Evolutionary conservation across 805 yeast species (phyloP).

Genomic region (Pichia paraexigua): DNA sequence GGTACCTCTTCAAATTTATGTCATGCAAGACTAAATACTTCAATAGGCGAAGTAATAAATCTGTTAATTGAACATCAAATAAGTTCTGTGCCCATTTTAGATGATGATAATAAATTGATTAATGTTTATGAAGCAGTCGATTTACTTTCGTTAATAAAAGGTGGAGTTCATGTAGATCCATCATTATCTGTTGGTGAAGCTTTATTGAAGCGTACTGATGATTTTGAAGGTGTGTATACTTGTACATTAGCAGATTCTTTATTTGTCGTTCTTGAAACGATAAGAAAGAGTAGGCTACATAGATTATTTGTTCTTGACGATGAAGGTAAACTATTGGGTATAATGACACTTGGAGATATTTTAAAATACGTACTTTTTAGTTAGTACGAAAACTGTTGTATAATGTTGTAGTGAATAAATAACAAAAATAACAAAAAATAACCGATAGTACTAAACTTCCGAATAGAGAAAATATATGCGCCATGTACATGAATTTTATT

Average conservation of each 20-base stretch:
- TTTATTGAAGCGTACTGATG: conserved; percentile 84
- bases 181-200: conserved; percentile 95
- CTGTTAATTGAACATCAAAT: conserved; percentile 71
- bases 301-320: conserved; percentile 88
- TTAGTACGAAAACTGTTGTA: background rate
- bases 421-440: too few relatives aligned
- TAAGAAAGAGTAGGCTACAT: conserved; percentile 83
- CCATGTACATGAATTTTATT: background rate
- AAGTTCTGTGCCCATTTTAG: conserved; percentile 89
- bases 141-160: conserved; percentile 84
- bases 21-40: conserved; percentile 82
- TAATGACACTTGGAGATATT: conserved; percentile 86
- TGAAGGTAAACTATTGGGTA: conserved; percentile 69
- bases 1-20: conserved; percentile 51
- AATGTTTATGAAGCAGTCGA: conserved; percentile 97
- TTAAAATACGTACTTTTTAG: conserved; percentile 64
- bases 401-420: background rate
- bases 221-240: conserved; percentile 96
- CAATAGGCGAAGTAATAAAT: conserved; percentile 89
- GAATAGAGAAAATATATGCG: background rate
- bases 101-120: conserved; percentile 52
- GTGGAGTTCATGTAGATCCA: conserved; percentile 87
- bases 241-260: conserved; percentile 83
- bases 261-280: conserved; percentile 86
- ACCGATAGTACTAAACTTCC: background rate